Evolutionary conservation across 2,329 filamentous ascomycete genomes (phyloP).

Genomic region (Aspergillus fructus): DNA sequence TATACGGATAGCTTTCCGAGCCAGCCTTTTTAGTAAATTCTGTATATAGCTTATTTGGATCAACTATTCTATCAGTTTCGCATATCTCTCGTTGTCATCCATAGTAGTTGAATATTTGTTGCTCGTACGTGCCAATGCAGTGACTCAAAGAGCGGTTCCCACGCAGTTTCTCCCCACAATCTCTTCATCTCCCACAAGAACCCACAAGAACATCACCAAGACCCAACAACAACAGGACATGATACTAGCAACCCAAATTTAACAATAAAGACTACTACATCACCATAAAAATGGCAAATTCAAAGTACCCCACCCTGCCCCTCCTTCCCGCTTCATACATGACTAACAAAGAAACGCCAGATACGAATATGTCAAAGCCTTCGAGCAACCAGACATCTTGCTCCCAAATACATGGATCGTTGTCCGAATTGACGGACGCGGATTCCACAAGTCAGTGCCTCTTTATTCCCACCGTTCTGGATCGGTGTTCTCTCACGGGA

Average conservation of each 20-base stretch:
- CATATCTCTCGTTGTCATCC: background rate
- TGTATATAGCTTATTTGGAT: background rate
- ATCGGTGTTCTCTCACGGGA: background rate
- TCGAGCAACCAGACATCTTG: constrained; percentile 78
- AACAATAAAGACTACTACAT: background rate
- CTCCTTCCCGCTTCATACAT: background rate
- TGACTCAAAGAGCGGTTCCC: background rate
- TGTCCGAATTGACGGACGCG: constrained; percentile 86
- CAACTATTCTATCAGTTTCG: background rate
- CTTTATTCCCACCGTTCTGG: background rate
- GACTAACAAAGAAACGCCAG: constrained; percentile 44
- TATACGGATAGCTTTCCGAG: background rate
- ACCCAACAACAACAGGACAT: background rate
- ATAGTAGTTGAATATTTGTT: too few relatives aligned
- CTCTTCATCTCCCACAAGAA: constrained; percentile 1
- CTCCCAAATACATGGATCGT: constrained; percentile 95
- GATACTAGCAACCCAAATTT: background rate
- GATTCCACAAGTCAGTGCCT: constrained; percentile 78
- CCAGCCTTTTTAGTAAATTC: background rate
- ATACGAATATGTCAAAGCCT: constrained; percentile 89
- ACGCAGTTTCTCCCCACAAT: constrained; percentile 4
- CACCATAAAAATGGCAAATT: constrained; percentile 17
- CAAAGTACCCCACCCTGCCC: constrained; percentile 5
- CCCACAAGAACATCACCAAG: background rate
- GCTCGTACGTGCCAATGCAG: too few relatives aligned